Conservation (phyloP, 345 rosid species). For the Combretum micranthum region DNA sequence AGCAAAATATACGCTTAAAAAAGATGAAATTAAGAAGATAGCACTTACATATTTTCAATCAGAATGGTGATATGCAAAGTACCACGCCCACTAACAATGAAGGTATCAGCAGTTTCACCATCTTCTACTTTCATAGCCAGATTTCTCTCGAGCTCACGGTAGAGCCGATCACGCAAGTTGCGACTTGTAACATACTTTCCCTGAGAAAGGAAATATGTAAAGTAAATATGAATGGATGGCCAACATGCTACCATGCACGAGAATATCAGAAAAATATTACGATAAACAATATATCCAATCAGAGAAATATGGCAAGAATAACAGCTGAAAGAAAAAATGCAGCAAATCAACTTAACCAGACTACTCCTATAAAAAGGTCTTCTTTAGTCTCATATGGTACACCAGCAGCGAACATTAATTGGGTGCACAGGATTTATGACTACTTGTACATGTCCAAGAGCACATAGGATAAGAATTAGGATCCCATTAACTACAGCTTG, state of each 20-base stretch:
- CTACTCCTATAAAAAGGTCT: too few species aligned
- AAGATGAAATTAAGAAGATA: constrained; percentile 16
- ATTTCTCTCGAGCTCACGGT: constrained; percentile 89
- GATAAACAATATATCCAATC: background rate
- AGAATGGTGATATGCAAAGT: constrained; percentile 93
- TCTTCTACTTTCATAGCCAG: constrained; percentile 98
- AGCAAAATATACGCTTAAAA: constrained; percentile 7
- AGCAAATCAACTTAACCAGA: too few species aligned
- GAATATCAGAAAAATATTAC: background rate
- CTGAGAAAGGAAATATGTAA: constrained; percentile 28
- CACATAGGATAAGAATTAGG: too few species aligned
- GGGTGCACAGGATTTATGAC: too few species aligned
- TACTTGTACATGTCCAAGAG: too few species aligned
- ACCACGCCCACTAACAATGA: constrained; percentile 92
- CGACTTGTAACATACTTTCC: constrained; percentile 97
- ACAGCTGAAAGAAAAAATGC: too few species aligned
- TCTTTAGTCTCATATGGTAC: too few species aligned
- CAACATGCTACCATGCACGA: background rate
- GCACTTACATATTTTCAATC: constrained; percentile 82
- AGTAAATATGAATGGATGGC: background rate
- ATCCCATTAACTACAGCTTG: too few species aligned
- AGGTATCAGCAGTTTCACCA: constrained; percentile 95
- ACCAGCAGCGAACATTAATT: too few species aligned
- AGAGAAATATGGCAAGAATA: too few species aligned
- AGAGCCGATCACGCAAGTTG: constrained; percentile 86